Conservation (phyloP, 164 flowering plant species). For the Magnolia officinalis region DNA sequence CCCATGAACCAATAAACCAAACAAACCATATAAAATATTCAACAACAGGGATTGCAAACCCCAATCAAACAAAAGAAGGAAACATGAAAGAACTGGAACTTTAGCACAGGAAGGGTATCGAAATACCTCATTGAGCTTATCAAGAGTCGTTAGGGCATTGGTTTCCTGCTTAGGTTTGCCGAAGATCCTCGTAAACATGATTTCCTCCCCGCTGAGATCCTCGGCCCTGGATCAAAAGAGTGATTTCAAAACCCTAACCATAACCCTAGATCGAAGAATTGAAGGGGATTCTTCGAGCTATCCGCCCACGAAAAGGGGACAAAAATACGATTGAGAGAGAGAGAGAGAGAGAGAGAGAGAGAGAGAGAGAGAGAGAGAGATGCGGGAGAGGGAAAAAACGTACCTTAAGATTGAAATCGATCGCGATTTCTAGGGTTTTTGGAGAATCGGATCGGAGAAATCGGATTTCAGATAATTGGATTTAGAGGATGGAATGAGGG, state of each 20-base stretch:
- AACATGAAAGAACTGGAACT: background rate
- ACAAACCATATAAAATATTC: background rate
- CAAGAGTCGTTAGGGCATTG: slow-evolving; percentile 14
- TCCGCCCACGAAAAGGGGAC: background rate
- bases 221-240: background rate
- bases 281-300: background rate
- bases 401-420: background rate
- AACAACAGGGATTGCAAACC: background rate
- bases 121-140: slow-evolving; percentile 20
- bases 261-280: background rate
- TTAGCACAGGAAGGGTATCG: background rate
- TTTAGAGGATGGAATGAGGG: background rate
- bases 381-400: background rate
- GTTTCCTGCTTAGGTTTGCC: slow-evolving; percentile 21
- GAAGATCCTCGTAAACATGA: slow-evolving; percentile 19
- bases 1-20: too few species aligned
- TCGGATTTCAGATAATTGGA: background rate
- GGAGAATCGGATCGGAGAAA: background rate
- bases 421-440: background rate
- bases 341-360: background rate
- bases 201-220: background rate
- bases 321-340: background rate
- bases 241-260: background rate
- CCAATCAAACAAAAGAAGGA: background rate
- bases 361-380: background rate